A percentile compares a stretch with the other conserved stretches of the same genome.
These are phyloP conservation scores for Diaporthe sp. DNA, from an alignment of 2,329 filamentous ascomycete species.

Conservation along the genomic window DNA sequence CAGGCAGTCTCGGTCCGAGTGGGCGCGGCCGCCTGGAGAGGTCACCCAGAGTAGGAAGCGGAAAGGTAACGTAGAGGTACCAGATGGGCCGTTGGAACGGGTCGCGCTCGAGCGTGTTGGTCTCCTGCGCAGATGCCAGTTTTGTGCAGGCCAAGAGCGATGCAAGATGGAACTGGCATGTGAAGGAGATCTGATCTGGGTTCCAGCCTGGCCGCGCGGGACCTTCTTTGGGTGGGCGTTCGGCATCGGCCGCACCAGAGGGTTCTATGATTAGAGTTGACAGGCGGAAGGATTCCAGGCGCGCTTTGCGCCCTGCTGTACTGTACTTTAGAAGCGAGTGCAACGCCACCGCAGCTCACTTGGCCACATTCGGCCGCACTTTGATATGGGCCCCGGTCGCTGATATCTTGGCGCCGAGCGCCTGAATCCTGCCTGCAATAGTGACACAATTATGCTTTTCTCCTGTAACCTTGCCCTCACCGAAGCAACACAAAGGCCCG, in stretches of 20 bases:
- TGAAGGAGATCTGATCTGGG: neutral
- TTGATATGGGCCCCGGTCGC: neutral
- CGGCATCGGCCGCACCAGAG: conserved; percentile 1
- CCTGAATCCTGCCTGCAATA: conserved; percentile 13
- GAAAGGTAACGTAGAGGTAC: neutral
- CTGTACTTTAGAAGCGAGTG: conserved; percentile 16
- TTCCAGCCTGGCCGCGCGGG: neutral
- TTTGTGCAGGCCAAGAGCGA: conserved; percentile 4
- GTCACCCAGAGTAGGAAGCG: neutral
- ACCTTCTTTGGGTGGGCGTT: neutral
- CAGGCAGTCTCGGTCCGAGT: neutral
- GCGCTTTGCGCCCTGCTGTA: neutral
- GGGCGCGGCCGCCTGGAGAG: neutral
- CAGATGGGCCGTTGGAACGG: neutral
- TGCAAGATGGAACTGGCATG: conserved; percentile 12
- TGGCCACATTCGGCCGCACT: neutral
- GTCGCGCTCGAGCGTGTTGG: conserved; percentile 1
- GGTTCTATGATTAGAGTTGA: conserved; percentile 17
- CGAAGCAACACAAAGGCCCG: neutral
- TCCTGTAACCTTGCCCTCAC: neutral
- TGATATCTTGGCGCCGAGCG: conserved; percentile 5
- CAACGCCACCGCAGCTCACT: conserved; percentile 10
- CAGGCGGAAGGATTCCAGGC: conserved; percentile 15
- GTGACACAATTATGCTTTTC: conserved; percentile 5
- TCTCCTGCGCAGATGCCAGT: neutral